Base-by-base conservation (phyloP, 208 protist genomes). In the Crithidia sp. region DNA sequence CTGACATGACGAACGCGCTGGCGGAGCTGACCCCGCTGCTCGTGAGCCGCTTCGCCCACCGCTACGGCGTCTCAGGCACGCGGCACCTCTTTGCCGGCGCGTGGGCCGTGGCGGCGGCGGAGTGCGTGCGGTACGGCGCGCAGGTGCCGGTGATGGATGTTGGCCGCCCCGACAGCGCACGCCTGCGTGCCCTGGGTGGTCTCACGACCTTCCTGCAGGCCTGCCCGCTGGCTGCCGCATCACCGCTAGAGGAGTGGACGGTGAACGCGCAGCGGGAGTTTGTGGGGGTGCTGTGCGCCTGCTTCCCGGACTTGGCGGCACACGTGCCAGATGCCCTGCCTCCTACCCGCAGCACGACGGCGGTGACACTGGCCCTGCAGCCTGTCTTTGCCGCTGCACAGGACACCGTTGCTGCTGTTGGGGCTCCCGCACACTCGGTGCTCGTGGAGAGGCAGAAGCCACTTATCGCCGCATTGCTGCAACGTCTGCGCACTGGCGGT, bases 201-300 rank as follows among this genome's bases (percentile, higher is more conserved):
- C 73, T 94, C 10, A 17, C 69, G 17, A 74, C 53, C 12, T 96
- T 94, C 77, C 77, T 89, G 69, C 55, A 67, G 36, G 62, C 73
- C n/a, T 87, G 87, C 57, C 89, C 87, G 13, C 71, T 92, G 7
- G 67, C 77, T 10, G 50, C 57, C 12, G 41, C 67, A 10, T 77
- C 80, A 7, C 89, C 84, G 41, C 83, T 96, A 67, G 69, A 75
- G 53, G 75, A 85, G 66, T 93, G 86, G 91, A 79, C 85, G 73
- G 17, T 52, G 10, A 92, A 88, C 70, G 77, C 74, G 37, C 69
- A 85, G 62, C 70, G 67, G 44, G 91, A 94, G 71, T 74, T 94
- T 45, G 41, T 83, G 50, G 72, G 67, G 52, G 63, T 96, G 44
- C 40, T 96, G 65, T 70, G 71, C 16, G 47, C 71, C 44, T 89